Conservation (phyloP, 2,329 filamentous ascomycete species). For the Penicillium digitatum region DNA sequence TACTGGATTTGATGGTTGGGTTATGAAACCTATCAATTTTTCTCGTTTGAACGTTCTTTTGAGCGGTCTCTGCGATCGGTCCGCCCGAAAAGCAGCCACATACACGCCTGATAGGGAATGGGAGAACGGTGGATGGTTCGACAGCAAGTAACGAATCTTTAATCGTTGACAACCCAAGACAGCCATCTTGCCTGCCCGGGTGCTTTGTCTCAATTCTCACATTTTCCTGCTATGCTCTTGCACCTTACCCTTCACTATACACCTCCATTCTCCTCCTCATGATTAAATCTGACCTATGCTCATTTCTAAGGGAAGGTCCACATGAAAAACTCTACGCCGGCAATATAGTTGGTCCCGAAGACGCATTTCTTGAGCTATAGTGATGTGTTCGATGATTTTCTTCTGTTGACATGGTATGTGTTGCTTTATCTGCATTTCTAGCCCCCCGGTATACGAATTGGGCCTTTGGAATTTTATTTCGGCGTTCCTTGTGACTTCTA, state of each 20-base stretch:
- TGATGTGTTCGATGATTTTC: background rate
- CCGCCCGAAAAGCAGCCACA: slow-evolving; percentile 58
- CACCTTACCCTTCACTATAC: background rate
- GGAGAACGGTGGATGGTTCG: slow-evolving; percentile 87
- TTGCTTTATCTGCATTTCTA: background rate
- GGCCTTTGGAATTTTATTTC: background rate
- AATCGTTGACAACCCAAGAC: background rate
- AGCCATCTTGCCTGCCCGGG: background rate
- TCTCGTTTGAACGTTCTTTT: slow-evolving; percentile 58
- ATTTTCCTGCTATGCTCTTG: background rate
- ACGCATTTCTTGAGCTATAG: background rate
- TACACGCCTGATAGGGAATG: slow-evolving; percentile 67
- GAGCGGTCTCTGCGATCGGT: slow-evolving; percentile 60
- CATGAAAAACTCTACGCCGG: background rate
- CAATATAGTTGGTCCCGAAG: background rate
- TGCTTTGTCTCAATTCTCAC: background rate
- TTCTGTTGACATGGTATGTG: background rate
- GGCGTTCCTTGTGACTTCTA: slow-evolving; percentile 2
- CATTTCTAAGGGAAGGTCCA: background rate
- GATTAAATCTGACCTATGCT: background rate
- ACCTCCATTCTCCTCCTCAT: background rate
- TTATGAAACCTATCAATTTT: slow-evolving; percentile 84
- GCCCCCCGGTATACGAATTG: slow-evolving; percentile 7
- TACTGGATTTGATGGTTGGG: slow-evolving; percentile 85
- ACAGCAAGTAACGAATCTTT: slow-evolving; percentile 20